Percentiles rank a stretch among this genome's conserved stretches.
These are phyloP conservation scores for Ceriops zippeliana DNA, from an alignment of 345 rosid species.

Conservation along the genomic window DNA sequence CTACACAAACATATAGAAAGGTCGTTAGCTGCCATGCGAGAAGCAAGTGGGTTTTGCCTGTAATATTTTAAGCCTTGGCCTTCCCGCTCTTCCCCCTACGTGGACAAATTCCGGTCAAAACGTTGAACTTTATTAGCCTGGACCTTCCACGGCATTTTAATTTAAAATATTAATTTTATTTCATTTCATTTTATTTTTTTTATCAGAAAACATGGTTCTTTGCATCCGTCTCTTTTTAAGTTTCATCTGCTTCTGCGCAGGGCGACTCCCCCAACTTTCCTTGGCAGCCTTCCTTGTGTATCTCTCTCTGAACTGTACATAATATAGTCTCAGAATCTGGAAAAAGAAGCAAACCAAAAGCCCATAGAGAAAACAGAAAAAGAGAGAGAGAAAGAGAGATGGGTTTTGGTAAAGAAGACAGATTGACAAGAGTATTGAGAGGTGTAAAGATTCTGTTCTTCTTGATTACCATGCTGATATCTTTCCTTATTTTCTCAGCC, in stretches of 20 bases:
- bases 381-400: slow-evolving; percentile 19
- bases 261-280: neutral
- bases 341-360: neutral
- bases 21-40: neutral
- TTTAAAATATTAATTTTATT: neutral
- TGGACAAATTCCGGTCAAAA: slow-evolving; percentile 36
- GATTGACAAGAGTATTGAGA: slow-evolving; percentile 41
- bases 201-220: neutral
- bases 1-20: neutral
- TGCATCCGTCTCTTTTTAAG: neutral
- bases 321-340: neutral
- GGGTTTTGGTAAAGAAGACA: slow-evolving; percentile 74
- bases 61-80: slow-evolving; percentile 13
- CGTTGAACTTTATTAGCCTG: neutral
- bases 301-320: slow-evolving; percentile 4
- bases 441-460: slow-evolving; percentile 72
- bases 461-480: slow-evolving; percentile 62
- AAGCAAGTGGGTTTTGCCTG: slow-evolving; percentile 16
- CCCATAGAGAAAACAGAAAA: neutral
- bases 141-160: slow-evolving; percentile 21
- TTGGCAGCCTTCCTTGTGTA: neutral
- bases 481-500: slow-evolving; percentile 77
- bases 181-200: neutral
- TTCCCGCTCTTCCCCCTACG: neutral
- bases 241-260: neutral